These are phyloP conservation scores for Exophiala mesophila DNA, from an alignment of 2,329 filamentous ascomycete species.

Conservation along the genomic window DNA sequence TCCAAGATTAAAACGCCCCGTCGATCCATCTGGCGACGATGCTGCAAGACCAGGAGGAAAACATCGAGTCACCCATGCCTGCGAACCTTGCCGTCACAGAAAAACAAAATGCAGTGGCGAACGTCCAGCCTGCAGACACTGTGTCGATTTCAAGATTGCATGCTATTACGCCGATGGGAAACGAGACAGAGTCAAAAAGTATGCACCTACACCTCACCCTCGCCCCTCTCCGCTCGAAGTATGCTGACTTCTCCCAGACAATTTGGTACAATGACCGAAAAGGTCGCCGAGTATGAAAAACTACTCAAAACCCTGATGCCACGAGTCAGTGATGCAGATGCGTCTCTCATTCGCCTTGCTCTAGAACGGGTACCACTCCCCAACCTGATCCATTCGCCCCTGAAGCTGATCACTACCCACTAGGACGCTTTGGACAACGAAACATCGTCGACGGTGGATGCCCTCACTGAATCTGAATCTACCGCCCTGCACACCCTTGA, in stretches of 20 bases:
- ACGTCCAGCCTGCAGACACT: constrained; percentile 38
- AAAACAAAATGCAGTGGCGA: constrained; percentile 45
- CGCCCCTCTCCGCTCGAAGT: constrained; percentile 3
- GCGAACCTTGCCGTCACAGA: constrained; percentile 38
- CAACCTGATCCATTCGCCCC: background rate
- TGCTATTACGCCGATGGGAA: constrained; percentile 43
- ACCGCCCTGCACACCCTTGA: constrained; percentile 24
- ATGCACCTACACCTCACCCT: constrained; percentile 18
- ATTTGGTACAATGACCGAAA: constrained; percentile 35
- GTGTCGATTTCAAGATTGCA: constrained; percentile 33
- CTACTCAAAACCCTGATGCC: constrained; percentile 34
- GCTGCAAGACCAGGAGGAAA: constrained; percentile 15
- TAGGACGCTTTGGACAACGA: constrained; percentile 20
- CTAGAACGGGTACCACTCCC: constrained; percentile 34
- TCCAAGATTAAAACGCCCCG: constrained; percentile 28
- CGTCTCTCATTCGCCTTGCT: constrained; percentile 33
- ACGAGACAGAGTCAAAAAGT: constrained; percentile 41
- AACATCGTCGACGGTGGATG: constrained; percentile 5
- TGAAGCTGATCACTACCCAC: background rate
- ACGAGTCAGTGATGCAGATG: constrained; percentile 32
- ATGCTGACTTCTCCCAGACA: constrained; percentile 30
- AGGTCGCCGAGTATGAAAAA: constrained; percentile 38
- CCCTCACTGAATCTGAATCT: constrained; percentile 11
- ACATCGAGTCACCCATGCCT: constrained; percentile 33
- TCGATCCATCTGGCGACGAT: constrained; percentile 17